These are phyloP conservation scores for Rhizophagus clarus DNA, from an alignment of 192 early-diverging fungal genomes.

Conservation along the genomic window DNA sequence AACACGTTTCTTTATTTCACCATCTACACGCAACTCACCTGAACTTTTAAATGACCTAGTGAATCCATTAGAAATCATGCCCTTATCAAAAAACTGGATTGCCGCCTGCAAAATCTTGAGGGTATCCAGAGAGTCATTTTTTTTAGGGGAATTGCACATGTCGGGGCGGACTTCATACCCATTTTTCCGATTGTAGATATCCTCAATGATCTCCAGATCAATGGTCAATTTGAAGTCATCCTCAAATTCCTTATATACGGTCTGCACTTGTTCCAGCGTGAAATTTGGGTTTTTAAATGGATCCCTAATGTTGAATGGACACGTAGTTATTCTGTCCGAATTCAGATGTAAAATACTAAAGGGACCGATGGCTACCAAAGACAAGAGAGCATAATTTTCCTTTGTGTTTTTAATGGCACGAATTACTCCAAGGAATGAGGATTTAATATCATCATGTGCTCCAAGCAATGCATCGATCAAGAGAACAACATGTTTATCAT, in stretches of 20 bases:
- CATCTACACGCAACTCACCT: too few relatives aligned
- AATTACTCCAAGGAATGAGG: not conserved
- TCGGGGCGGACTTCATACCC: too few relatives aligned
- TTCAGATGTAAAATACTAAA: constrained; percentile 32
- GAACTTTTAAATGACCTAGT: too few relatives aligned
- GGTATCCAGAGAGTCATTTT: too few relatives aligned
- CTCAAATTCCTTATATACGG: constrained; percentile 4
- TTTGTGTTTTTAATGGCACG: not conserved
- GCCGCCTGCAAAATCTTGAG: too few relatives aligned
- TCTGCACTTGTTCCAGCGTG: constrained; percentile 34
- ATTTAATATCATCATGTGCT: constrained; percentile 15
- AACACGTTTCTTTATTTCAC: too few relatives aligned
- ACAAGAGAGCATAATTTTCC: not conserved
- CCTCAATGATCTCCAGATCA: too few relatives aligned
- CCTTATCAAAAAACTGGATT: too few relatives aligned
- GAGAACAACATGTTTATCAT: constrained; percentile 7
- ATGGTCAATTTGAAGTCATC: not conserved
- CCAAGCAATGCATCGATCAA: constrained; percentile 25
- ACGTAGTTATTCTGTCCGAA: constrained; percentile 7
- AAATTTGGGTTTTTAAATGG: constrained; percentile 35
- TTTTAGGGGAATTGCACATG: too few relatives aligned
- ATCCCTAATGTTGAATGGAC: constrained; percentile 36
- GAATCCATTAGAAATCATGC: too few relatives aligned
- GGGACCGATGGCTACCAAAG: constrained; percentile 18
- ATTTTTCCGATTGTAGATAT: too few relatives aligned